Base-by-base conservation (phyloP, 164 flowering plant species). In the Pachysandra terminalis region DNA sequence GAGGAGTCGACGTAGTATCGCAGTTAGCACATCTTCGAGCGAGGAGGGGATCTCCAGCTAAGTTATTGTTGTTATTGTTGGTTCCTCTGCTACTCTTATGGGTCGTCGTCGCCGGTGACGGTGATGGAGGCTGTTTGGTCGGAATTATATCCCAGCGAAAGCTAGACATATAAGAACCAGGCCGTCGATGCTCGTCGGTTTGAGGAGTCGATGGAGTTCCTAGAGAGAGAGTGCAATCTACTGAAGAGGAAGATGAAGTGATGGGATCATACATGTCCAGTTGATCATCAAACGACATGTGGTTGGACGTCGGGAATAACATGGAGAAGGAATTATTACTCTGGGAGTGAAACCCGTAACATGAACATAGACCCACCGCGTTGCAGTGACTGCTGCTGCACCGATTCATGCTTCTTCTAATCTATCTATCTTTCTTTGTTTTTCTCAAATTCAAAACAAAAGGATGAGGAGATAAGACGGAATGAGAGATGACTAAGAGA, bases 1-100 rank as follows among this genome's bases (percentile, higher is more conserved):
- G 93, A 0, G 99, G 99, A 4, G 99, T 96, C 13, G 99, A 91
- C 26, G 99, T 96, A 64, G 99, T 93, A 81, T 93, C 99, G 63
- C 99, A 96, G 75, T 91, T 96, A 66, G 99, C 96, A 58, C 99
- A 96, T 4, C 99, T 85, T 27, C 99, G 91, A 53, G 96, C 89
- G 25, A 91, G 76, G 58, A 90, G 85, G 3, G 88, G 73, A 41
- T 92, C 97, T 19, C 74, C 74, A 62, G 56, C 76, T 27, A 68
- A 27, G 65, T 25, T 56, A 68, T 57, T 70, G 52, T 28, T 51
- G 28, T 40, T 22, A 53, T 49, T 72, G 62, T 64, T 71, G 0
- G 79, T n/a, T n/a, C n/a, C 79, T 19, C 83, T 66, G 72, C 63
- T 63, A 49, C 49, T 24, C 53, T 74, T 77, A 23, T 69, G 70